phyloP scores from a whole-genome alignment of 306 rosid species.

The Sicyos baderoa region DNA sequence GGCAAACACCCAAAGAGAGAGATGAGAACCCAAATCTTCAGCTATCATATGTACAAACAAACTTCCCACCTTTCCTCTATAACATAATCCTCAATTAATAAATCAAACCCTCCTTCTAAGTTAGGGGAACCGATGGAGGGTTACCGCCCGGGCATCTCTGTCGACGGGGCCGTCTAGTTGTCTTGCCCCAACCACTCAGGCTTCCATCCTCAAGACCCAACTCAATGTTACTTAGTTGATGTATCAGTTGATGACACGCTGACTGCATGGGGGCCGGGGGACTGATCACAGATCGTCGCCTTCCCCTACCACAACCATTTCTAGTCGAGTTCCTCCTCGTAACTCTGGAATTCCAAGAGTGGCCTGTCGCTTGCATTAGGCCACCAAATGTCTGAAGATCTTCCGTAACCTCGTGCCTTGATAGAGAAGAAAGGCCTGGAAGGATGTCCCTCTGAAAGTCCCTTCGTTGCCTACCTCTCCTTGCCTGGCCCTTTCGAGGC shows the following conservation, averaged over 20 bases:
- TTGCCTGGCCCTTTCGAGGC: conserved; percentile 66
- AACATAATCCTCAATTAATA: conserved; percentile 38
- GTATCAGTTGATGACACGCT: conserved; percentile 42
- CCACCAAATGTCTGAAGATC: conserved; percentile 97
- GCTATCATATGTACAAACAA: conserved; percentile 58
- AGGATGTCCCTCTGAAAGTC: conserved; percentile 98
- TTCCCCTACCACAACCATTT: conserved; percentile 74
- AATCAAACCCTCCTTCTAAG: conserved; percentile 48
- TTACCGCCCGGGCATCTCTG: conserved; percentile 79
- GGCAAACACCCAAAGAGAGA: conserved; percentile 46
- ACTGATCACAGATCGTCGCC: conserved; percentile 45
- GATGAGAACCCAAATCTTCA: conserved; percentile 59
- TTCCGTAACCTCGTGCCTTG: conserved; percentile 94
- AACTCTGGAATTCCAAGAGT: conserved; percentile 69
- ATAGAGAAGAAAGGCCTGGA: conserved; percentile 75
- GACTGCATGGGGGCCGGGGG: conserved; percentile 42
- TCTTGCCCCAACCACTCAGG: conserved; percentile 95
- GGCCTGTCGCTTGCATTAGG: conserved; percentile 79
- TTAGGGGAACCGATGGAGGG: conserved; percentile 51
- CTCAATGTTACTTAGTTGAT: conserved; percentile 54
- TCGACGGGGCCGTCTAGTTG: conserved; percentile 91
- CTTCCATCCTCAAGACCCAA: conserved; percentile 79
- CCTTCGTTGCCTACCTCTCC: conserved; percentile 90
- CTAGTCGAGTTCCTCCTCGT: conserved; percentile 72
- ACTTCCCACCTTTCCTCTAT: conserved; percentile 47